These are phyloP conservation scores for Fraxinus quadrangulata DNA, from an alignment of 257 asterid genomes.

Conservation along the genomic window DNA sequence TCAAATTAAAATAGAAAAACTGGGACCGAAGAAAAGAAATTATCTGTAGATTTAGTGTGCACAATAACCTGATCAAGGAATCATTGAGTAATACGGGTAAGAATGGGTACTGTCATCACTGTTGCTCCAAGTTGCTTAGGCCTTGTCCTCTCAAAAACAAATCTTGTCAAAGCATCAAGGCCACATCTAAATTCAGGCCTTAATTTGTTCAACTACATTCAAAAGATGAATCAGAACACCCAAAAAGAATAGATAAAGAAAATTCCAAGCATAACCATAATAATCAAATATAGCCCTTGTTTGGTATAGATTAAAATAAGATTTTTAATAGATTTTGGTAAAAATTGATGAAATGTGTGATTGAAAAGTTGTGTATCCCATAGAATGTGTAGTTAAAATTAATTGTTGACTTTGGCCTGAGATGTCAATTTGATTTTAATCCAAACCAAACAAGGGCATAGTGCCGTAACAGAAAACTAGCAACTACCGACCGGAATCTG, in stretches of 20 bases:
- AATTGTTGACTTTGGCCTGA: no score
- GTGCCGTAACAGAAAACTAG: neutral
- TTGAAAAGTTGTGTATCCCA: no score
- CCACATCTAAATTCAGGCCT: slow-evolving; percentile 91
- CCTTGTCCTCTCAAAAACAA: slow-evolving; percentile 87
- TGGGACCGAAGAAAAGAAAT: no score
- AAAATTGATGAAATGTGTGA: no score
- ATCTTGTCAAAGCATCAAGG: slow-evolving; percentile 82
- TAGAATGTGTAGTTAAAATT: no score
- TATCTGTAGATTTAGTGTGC: no score
- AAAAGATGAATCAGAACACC: slow-evolving; percentile 9
- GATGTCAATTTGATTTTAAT: no score
- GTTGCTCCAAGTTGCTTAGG: slow-evolving; percentile 92
- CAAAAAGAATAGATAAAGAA: slow-evolving; percentile 4
- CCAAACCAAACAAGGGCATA: neutral
- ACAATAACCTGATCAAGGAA: slow-evolving; percentile 69
- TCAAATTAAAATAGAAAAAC: no score
- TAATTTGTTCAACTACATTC: slow-evolving; percentile 65
- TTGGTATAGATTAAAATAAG: no score
- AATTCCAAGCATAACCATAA: neutral
- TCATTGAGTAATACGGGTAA: slow-evolving; percentile 77
- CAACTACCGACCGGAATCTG: slow-evolving; percentile 65
- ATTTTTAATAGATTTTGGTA: no score
- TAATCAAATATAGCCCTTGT: neutral
- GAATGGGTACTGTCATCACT: slow-evolving; percentile 94